phyloP scores from a whole-genome alignment of 2,329 filamentous ascomycete genomes.

The Waltergamsia citrina region DNA sequence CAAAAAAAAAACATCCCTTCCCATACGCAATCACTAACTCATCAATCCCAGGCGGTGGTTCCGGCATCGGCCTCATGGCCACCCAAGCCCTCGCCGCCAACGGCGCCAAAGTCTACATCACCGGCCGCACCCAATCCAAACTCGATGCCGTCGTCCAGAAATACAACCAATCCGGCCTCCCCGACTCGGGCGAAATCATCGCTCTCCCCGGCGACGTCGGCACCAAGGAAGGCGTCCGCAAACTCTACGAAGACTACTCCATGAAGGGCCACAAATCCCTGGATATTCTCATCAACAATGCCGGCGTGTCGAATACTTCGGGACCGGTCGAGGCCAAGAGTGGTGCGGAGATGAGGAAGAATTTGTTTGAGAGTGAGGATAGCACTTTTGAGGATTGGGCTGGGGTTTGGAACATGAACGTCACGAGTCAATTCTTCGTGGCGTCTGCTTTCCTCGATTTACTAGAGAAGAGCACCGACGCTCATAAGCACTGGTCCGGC shows the following conservation, averaged over 20 bases:
- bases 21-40: not conserved
- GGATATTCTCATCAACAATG: slow-evolving; percentile 61
- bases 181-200: slow-evolving; percentile 48
- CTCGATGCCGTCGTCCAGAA: slow-evolving; percentile 49
- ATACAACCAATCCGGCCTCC: slow-evolving; percentile 41
- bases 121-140: slow-evolving; percentile 54
- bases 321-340: slow-evolving; percentile 43
- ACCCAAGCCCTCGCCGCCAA: slow-evolving; percentile 57
- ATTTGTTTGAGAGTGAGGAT: slow-evolving; percentile 56
- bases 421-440: slow-evolving; percentile 58
- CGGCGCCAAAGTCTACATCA: slow-evolving; percentile 62
- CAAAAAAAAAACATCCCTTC: not conserved
- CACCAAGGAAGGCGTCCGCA: slow-evolving; percentile 47
- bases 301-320: slow-evolving; percentile 47
- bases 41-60: slow-evolving; percentile 33
- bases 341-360: slow-evolving; percentile 41
- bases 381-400: slow-evolving; percentile 59
- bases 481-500: slow-evolving; percentile 36
- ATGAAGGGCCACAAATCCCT: slow-evolving; percentile 45
- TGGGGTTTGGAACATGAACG: slow-evolving; percentile 65
- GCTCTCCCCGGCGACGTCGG: slow-evolving; percentile 53
- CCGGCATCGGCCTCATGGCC: slow-evolving; percentile 62
- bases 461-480: slow-evolving; percentile 40
- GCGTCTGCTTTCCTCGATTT: slow-evolving; percentile 54
- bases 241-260: slow-evolving; percentile 49